phyloP scores from a whole-genome alignment of 345 rosid species.

The Eucalyptus pauciflora region DNA sequence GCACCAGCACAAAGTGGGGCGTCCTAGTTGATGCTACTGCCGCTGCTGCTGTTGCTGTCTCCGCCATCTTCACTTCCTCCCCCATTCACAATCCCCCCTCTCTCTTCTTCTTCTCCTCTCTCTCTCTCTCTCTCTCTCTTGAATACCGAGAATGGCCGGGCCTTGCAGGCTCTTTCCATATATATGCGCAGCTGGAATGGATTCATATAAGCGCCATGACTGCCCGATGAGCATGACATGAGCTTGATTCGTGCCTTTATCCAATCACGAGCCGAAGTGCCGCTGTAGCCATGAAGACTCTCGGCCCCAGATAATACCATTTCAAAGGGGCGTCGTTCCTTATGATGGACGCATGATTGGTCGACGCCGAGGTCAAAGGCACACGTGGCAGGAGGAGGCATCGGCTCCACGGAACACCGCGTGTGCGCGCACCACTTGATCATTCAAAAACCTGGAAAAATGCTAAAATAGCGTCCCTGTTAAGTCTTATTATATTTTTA shows the following conservation, averaged over 20 bases:
- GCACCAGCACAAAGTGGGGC: conserved; percentile 70
- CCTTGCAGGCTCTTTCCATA: background rate
- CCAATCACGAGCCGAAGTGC: background rate
- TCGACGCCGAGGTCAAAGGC: background rate
- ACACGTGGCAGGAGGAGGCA: background rate
- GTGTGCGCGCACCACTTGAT: background rate
- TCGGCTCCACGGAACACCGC: background rate
- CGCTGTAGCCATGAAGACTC: background rate
- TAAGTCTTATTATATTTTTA: background rate
- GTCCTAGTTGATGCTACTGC: background rate
- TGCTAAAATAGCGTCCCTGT: background rate
- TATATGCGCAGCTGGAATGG: background rate
- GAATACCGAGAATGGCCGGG: background rate
- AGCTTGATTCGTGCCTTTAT: background rate
- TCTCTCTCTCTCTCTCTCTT: background rate
- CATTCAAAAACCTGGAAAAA: background rate
- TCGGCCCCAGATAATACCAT: background rate
- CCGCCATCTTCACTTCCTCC: conserved; percentile 14
- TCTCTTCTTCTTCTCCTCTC: background rate
- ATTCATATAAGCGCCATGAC: background rate
- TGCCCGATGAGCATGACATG: background rate
- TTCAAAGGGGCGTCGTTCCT: background rate
- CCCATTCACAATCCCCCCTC: conserved; percentile 4
- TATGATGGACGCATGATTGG: background rate
- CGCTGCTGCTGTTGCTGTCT: background rate